Conservation (phyloP, 1,284 basidiomycete genomes). For the Melampsora americana region DNA sequence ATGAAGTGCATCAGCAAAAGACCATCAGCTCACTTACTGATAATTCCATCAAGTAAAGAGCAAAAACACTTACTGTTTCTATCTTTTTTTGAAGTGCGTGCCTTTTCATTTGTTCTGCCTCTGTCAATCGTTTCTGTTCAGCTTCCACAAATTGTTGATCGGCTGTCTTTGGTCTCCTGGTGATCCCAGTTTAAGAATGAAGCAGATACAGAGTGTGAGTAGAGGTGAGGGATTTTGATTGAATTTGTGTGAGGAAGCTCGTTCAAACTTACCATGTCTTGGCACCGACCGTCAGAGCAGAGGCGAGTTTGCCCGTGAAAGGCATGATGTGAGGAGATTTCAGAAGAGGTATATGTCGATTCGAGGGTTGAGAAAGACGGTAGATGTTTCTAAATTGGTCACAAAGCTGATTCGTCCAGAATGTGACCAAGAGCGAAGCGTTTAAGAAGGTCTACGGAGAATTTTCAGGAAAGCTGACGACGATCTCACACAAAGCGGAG, state of each 20-base stretch:
- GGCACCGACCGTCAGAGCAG: constrained; percentile 23
- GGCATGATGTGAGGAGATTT: constrained; percentile 14
- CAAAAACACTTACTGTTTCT: constrained; percentile 19
- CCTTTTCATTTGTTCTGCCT: constrained; percentile 31
- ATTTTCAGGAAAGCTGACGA: no score
- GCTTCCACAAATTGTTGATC: constrained; percentile 25
- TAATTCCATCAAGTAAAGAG: background rate
- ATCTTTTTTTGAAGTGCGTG: constrained; percentile 36
- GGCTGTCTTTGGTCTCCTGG: constrained; percentile 31
- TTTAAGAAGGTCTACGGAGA: no score
- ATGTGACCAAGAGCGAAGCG: no score
- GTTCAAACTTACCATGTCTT: constrained; percentile 36
- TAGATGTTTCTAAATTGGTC: no score
- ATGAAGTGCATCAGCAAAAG: background rate
- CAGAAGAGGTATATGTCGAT: no score
- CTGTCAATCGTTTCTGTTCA: constrained; percentile 26
- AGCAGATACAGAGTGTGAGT: background rate
- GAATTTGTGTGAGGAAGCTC: background rate
- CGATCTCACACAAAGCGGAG: no score
- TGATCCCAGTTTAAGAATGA: background rate
- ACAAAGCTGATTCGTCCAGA: no score
- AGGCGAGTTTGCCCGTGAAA: constrained; percentile 32
- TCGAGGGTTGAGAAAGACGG: no score
- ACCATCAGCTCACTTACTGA: background rate
- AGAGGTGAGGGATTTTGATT: background rate